phyloP scores from a whole-genome alignment of 768 basidiomycete species.

The Inosperma sp. region DNA sequence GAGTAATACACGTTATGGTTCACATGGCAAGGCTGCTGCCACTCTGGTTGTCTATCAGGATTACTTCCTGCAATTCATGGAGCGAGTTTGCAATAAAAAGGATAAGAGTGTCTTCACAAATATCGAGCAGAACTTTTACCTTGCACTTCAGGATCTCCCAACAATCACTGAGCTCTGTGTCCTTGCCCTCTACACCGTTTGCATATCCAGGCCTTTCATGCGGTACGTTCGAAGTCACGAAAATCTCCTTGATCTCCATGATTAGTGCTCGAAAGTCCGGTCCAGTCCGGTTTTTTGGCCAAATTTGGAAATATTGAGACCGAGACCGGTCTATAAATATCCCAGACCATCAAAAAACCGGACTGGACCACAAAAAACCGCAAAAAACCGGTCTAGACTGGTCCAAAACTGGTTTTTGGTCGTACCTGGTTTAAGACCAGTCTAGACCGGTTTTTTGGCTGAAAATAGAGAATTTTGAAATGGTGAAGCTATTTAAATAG shows the following conservation, averaged over 20 bases:
- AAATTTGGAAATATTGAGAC: too few relatives aligned
- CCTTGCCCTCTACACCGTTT: constrained; percentile 18
- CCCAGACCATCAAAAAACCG: too few relatives aligned
- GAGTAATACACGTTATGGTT: constrained; percentile 20
- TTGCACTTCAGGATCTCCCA: constrained; percentile 21
- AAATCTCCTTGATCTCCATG: constrained; percentile 23
- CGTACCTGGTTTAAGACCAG: too few relatives aligned
- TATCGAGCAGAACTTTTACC: constrained; percentile 25
- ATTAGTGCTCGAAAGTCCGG: too few relatives aligned
- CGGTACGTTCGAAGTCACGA: constrained; percentile 12
- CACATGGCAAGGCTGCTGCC: constrained; percentile 16
- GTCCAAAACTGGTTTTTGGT: too few relatives aligned
- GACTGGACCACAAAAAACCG: too few relatives aligned
- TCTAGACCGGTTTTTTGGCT: too few relatives aligned
- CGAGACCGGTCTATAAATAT: too few relatives aligned
- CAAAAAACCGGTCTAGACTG: too few relatives aligned
- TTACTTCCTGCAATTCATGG: constrained; percentile 18
- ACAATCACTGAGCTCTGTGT: constrained; percentile 26
- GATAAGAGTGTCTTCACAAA: constrained; percentile 18
- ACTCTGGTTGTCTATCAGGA: constrained; percentile 9
- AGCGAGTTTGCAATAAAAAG: constrained; percentile 18
- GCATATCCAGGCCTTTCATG: constrained; percentile 26
- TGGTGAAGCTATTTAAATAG: too few relatives aligned
- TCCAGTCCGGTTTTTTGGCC: too few relatives aligned
- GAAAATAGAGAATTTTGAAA: too few relatives aligned